Conservation (phyloP, 2,329 filamentous ascomycete genomes). For the Cytospora leucostoma region DNA sequence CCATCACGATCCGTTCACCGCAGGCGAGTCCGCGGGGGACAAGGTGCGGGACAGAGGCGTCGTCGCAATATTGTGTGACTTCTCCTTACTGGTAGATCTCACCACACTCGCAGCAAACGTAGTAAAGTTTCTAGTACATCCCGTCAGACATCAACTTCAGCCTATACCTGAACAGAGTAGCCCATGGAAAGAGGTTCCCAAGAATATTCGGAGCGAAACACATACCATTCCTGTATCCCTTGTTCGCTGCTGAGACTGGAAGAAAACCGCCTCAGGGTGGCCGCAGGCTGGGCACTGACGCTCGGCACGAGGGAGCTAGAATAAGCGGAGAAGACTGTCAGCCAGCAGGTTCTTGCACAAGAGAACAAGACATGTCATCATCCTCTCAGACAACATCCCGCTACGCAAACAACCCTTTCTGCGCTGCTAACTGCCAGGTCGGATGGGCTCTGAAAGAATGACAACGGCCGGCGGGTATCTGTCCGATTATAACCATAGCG, state of each 20-base stretch:
- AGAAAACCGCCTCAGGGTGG: slow-evolving; percentile 92
- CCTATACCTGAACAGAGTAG: background rate
- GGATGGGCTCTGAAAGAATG: slow-evolving; percentile 23
- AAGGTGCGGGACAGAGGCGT: background rate
- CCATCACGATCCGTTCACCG: background rate
- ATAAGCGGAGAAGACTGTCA: slow-evolving; percentile 44
- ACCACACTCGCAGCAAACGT: slow-evolving; percentile 92
- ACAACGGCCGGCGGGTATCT: background rate
- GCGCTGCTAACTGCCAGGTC: slow-evolving; percentile 14
- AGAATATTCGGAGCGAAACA: background rate
- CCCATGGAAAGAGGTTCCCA: background rate
- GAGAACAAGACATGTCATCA: slow-evolving; percentile 28
- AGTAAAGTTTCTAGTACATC: slow-evolving; percentile 74
- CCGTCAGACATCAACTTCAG: background rate
- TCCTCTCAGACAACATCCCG: slow-evolving; percentile 26
- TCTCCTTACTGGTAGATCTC: slow-evolving; percentile 69
- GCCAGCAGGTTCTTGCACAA: slow-evolving; percentile 37
- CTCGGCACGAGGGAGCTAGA: slow-evolving; percentile 87
- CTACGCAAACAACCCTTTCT: slow-evolving; percentile 9
- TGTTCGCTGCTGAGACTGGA: slow-evolving; percentile 96
- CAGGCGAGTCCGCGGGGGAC: background rate
- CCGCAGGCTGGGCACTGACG: slow-evolving; percentile 83
- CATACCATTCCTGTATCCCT: slow-evolving; percentile 98
- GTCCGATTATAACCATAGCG: background rate
- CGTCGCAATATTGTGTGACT: background rate